Percentiles rank a stretch among this genome's conserved stretches.
phyloP scores from a whole-genome alignment of 2,329 filamentous ascomycete genomes.

The Beauveria varroae region DNA sequence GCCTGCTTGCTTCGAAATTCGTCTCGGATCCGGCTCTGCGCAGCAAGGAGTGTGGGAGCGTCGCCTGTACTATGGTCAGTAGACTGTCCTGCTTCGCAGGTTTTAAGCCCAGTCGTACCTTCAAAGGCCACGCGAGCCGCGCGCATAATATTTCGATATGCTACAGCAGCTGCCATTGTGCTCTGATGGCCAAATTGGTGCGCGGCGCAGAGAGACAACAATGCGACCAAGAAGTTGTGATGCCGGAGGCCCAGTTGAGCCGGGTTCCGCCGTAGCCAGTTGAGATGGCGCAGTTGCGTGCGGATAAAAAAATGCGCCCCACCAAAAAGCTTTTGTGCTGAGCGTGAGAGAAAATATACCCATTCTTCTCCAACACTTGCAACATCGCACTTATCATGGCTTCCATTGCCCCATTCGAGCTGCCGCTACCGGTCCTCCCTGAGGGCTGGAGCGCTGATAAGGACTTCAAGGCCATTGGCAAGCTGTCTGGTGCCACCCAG shows the following conservation, averaged over 20 bases:
- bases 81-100: neutral
- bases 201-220: neutral
- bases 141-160: constrained; percentile 76
- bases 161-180: constrained; percentile 60
- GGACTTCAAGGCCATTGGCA: constrained; percentile 79
- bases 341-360: neutral
- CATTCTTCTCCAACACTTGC: constrained; percentile 13
- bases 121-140: constrained; percentile 76
- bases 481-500: constrained; percentile 69
- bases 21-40: constrained; percentile 62
- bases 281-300: neutral
- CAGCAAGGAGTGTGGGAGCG: constrained; percentile 56
- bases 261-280: constrained; percentile 15
- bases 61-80: constrained; percentile 52
- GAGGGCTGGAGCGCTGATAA: constrained; percentile 80
- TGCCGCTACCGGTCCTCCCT: constrained; percentile 68
- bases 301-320: constrained; percentile 6
- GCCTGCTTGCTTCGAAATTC: constrained; percentile 63
- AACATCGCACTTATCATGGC: constrained; percentile 46
- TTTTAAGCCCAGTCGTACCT: constrained; percentile 41
- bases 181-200: constrained; percentile 6
- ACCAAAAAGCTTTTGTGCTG: constrained; percentile 1
- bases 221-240: neutral
- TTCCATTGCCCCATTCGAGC: constrained; percentile 49
- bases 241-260: constrained; percentile 18